Base-by-base conservation (phyloP, 1,139 yeast species). In the Kazachstania sp. region DNA sequence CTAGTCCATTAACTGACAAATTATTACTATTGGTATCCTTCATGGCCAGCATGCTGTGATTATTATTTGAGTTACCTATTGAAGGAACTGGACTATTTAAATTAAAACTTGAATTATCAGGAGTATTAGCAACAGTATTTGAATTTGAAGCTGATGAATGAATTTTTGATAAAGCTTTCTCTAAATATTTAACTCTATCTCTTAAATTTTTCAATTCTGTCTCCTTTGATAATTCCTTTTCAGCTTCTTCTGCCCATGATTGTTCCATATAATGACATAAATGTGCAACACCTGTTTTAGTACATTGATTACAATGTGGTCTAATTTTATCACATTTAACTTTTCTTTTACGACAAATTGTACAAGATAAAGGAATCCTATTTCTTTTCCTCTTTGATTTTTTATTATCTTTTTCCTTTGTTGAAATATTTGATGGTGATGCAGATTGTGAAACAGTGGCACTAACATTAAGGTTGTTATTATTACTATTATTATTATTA, bases 251-350 rank as follows among this genome's bases (percentile, higher is more conserved):
- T 3, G 79, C 78, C 81, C 80, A 76, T n/a, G 71, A 65, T 37
- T 79, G 79, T 48, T 75, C 79, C 58, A 82, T 78, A 60, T 81
- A 84, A 52, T 72, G 79, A 54, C 94, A 84, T 35, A 83, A 66
- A 63, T 83, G 88, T 28, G 84, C 83, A 23, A 83, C 83, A 15
- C 86, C 84, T 47, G 83, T 82, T 65, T 79, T 79, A 45, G 75
- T 73, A 68, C 94, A 84, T 44, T 82, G 76, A 5, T 84, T 78
- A 66, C 94, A 84, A 37, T 81, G 79, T 1, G 94, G 94, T 56
- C 66, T 54, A 8, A 59, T 60, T 49, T 65, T 65, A 60, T 82
- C 88, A 71, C 88, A 82, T 56, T 72, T 73, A 9, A 73, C 75
- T 55, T 73, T 73, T 43, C 77, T 57, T 51, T 74, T 66, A 47